Base-by-base conservation (phyloP, 2,329 filamentous ascomycete genomes). In the Cryphonectria radicalis region DNA sequence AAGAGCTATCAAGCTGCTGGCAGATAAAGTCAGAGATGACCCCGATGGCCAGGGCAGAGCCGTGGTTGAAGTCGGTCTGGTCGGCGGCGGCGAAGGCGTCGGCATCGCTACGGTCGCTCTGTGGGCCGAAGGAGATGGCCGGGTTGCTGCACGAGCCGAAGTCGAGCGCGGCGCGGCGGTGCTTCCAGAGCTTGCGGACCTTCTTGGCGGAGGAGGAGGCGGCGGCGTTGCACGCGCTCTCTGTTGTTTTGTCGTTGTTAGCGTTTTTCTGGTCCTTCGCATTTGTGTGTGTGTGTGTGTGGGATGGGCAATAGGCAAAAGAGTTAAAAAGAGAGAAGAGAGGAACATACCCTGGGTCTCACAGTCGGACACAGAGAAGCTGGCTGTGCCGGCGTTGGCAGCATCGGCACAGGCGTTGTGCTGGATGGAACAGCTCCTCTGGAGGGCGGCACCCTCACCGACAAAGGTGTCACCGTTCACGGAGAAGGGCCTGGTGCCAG, bases 381-480 rank as follows among this genome's bases (percentile, higher is more conserved):
- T 69, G 70, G 81, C 74, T 73, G 79, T 72, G 55, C 84, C 84
- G 43, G 79, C 76, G 81, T 86, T 86, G 77, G 81, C 84, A 19
- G 83, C 84, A 75, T 83, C 83, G 74, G 84, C 80, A 78, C 84
- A 86, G 13, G 81, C 80, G 77, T 86, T 86, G 79, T 86, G 82
- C 79, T 86, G 84, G 53, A 86, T 80, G 70, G 84, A 82, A 76
- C 85, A 87, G 14, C 84, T 84, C 37, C 85, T 83, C 78, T 82
- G 80, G 71, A 85, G 76, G 13, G 85, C 85, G 50, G 83, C 84
- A 62, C 79, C 82, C 13, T 77, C 74, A 74, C 83, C 83, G 6
- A 85, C 81, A 78, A 90, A 91, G 73, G 84, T 88, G 69, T 84
- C 84, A 22, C 84, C 85, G 70, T 86, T 89, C 74, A 89, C 89